Evolutionary conservation across 148 eudicot species (phyloP).

Genomic region (Diospyros lotus): DNA sequence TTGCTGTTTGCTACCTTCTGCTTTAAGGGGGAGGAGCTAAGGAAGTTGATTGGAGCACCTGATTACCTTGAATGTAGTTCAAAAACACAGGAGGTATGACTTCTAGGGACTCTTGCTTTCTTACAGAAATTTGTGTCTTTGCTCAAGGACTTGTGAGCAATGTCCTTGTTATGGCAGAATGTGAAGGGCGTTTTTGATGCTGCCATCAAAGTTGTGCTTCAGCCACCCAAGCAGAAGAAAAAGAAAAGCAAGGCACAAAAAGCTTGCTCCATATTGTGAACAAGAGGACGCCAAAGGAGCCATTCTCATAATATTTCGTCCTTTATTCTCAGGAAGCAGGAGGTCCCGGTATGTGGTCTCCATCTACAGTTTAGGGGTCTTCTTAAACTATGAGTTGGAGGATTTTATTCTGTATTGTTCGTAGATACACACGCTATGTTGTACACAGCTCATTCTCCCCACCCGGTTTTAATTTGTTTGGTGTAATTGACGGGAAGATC

Average conservation of each 20-base stretch:
- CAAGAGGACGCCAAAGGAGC: conserved; percentile 19
- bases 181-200: conserved; percentile 92
- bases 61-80: conserved; percentile 84
- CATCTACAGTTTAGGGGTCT: conserved; percentile 24
- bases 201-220: conserved; percentile 95
- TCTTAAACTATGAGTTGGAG: conserved; percentile 36
- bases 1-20: neutral
- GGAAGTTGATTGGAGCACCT: conserved; percentile 69
- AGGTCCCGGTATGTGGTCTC: conserved; percentile 19
- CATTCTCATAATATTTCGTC: conserved; percentile 9
- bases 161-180: conserved; percentile 42
- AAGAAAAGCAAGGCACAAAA: conserved; percentile 85
- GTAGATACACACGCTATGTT: conserved; percentile 19
- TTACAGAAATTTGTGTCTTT: neutral
- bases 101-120: neutral
- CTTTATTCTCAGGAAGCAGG: conserved; percentile 38
- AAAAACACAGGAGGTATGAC: conserved; percentile 67
- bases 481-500: conserved; percentile 33
- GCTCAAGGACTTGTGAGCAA: neutral
- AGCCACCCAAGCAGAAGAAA: conserved; percentile 92
- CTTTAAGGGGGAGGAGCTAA: conserved; percentile 69
- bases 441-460: conserved; percentile 34
- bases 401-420: conserved; percentile 16
- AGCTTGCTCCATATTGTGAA: conserved; percentile 92
- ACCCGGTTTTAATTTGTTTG: conserved; percentile 40